A percentile compares a stretch with the other conserved stretches of the same genome.
These are phyloP conservation scores for Pleurotus citrinopileatus DNA, from an alignment of 768 basidiomycete species.

Conservation along the genomic window DNA sequence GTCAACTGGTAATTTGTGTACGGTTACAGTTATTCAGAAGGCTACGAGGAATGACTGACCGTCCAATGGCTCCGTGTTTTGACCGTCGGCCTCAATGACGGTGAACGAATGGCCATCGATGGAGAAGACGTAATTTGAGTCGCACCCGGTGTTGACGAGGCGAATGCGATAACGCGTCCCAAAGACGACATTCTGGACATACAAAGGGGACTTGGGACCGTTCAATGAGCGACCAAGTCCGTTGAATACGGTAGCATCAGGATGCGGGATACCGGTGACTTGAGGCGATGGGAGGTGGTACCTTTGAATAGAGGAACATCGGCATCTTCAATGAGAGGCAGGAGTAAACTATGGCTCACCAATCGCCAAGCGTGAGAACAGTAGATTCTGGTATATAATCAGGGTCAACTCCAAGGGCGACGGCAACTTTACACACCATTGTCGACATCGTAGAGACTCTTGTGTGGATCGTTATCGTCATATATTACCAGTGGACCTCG, in stretches of 20 bases:
- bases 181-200: slow-evolving; percentile 35
- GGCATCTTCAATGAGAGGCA: background rate
- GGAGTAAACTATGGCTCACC: background rate
- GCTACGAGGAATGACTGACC: background rate
- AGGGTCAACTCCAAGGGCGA: slow-evolving; percentile 20
- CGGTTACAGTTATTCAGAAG: background rate
- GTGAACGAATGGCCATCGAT: slow-evolving; percentile 45
- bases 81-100: slow-evolving; percentile 39
- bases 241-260: slow-evolving; percentile 27
- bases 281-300: slow-evolving; percentile 1
- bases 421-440: slow-evolving; percentile 9
- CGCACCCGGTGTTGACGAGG: slow-evolving; percentile 42
- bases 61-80: slow-evolving; percentile 29
- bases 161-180: slow-evolving; percentile 47
- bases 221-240: slow-evolving; percentile 39
- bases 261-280: slow-evolving; percentile 3
- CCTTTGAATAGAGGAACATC: background rate
- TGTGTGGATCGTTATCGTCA: slow-evolving; percentile 29
- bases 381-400: slow-evolving; percentile 14
- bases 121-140: slow-evolving; percentile 40
- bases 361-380: background rate
- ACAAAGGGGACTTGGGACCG: slow-evolving; percentile 30
- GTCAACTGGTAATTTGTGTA: slow-evolving; percentile 18
- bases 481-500: slow-evolving; percentile 34
- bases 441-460: slow-evolving; percentile 24